Base-by-base conservation (phyloP, 2,329 filamentous ascomycete genomes). In the Neofusicoccum cordaticola region DNA sequence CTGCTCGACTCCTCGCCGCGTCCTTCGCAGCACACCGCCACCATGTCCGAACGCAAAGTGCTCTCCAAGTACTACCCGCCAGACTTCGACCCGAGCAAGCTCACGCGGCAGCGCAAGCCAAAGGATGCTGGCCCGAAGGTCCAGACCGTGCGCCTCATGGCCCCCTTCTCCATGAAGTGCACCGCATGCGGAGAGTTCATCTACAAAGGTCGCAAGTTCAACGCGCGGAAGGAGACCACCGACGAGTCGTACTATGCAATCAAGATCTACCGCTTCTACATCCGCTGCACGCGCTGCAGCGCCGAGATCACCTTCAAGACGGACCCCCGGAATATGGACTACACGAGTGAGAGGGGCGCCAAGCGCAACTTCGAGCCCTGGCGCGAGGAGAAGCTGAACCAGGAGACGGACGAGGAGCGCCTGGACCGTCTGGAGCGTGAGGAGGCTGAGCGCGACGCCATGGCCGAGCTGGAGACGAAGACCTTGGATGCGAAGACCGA, bases 391-490 rank as follows among this genome's bases (percentile, higher is more conserved):
- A 85, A 88, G 66, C 80, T 84, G 13, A 82, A 80, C 13, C 85
- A 92, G 68, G 94, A 97, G 80, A 94, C 91, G 2, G 90, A 96
- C 69, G 92, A 98, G 75, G 87, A 97, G 80, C 84, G 91, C 47
- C 81, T 98, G 6, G 92, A 97, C 75, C 83, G 95, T 31, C 79
- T 98, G 4, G 93, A 97, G 79, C 78, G 83, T 45, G 91, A 96
- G 73, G 90, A 88, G 68, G 86, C 89, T 65, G 92, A 97, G 77
- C 85, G 88, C 68, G 93, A 97, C 76, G 92, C 92, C 22, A 99
- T 99, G 96, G 90, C 90, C 65, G 93, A 97, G 74, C 80, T 99
- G 52, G 95, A 99, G 80, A 89, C 90, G 68, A 98, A 98, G 81
- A 97, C 94, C 63, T 81, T 90, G 22, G 95, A 99, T 76, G 93